phyloP scores from a whole-genome alignment of 179 eudicot species.

The Heliamphora pulchella region DNA sequence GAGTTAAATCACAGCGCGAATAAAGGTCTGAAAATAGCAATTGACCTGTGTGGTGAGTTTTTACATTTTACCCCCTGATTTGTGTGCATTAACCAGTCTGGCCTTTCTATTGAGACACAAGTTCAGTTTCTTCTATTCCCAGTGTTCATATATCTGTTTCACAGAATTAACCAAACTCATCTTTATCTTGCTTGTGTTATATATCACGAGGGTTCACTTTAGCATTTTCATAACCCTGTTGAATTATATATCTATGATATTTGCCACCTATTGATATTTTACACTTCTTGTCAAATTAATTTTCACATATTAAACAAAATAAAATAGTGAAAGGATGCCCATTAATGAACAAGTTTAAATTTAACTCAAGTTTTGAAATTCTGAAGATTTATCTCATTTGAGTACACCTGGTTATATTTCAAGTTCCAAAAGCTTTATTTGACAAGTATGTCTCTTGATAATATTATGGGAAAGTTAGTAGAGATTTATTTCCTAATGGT shows the following conservation, averaged over 20 bases:
- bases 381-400: background rate
- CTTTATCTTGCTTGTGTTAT: slow-evolving; percentile 1
- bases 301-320: no score
- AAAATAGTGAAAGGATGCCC: no score
- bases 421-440: background rate
- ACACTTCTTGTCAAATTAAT: background rate
- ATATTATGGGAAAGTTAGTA: background rate
- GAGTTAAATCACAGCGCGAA: slow-evolving; percentile 56
- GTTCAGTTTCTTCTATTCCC: background rate
- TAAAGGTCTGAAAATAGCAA: slow-evolving; percentile 58
- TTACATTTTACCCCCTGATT: background rate
- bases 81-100: background rate
- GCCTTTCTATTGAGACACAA: background rate
- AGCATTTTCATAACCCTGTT: background rate
- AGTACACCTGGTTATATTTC: background rate
- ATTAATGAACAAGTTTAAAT: background rate
- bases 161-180: background rate
- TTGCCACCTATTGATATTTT: background rate
- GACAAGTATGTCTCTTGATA: background rate
- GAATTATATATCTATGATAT: background rate
- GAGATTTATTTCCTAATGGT: background rate
- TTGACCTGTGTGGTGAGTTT: slow-evolving; percentile 64
- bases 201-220: background rate
- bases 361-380: background rate
- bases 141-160: background rate